Evolutionary conservation across 768 basidiomycete genomes (phyloP).

Genomic region (Boletus pseudopeckii): DNA sequence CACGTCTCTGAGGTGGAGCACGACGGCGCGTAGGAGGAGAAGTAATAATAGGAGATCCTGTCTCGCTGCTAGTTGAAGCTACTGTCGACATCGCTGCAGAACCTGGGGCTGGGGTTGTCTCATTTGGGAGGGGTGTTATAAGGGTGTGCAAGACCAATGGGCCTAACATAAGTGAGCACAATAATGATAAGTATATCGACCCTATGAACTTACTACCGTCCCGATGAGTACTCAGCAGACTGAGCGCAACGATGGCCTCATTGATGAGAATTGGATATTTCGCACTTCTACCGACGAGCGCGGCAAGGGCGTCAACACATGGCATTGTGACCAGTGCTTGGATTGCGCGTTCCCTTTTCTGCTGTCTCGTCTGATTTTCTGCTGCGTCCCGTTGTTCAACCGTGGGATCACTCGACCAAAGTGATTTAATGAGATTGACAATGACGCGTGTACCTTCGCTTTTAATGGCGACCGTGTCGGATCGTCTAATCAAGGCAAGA

Average conservation of each 20-base stretch:
- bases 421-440: conserved; percentile 78
- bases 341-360: conserved; percentile 53
- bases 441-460: conserved; percentile 89
- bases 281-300: conserved; percentile 69
- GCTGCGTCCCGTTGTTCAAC: conserved; percentile 29
- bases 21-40: conserved; percentile 39
- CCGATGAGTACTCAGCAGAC: conserved; percentile 64
- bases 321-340: conserved; percentile 48
- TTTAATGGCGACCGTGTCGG: conserved; percentile 77
- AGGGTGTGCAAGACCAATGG: conserved; percentile 61
- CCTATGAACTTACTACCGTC: conserved; percentile 52
- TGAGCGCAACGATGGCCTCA: conserved; percentile 83
- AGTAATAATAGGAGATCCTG: conserved; percentile 46
- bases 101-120: conserved; percentile 32
- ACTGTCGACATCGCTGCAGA: conserved; percentile 36
- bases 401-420: conserved; percentile 57
- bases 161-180: conserved; percentile 39
- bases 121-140: conserved; percentile 45
- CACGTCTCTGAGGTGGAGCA: conserved; percentile 46
- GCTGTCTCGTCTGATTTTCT: conserved; percentile 39
- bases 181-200: background rate
- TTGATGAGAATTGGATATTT: conserved; percentile 85
- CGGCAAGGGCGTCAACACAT: conserved; percentile 59
- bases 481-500: conserved; percentile 69
- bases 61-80: conserved; percentile 42